Base-by-base conservation (phyloP, 768 basidiomycete genomes). In the Mycena latifolia region DNA sequence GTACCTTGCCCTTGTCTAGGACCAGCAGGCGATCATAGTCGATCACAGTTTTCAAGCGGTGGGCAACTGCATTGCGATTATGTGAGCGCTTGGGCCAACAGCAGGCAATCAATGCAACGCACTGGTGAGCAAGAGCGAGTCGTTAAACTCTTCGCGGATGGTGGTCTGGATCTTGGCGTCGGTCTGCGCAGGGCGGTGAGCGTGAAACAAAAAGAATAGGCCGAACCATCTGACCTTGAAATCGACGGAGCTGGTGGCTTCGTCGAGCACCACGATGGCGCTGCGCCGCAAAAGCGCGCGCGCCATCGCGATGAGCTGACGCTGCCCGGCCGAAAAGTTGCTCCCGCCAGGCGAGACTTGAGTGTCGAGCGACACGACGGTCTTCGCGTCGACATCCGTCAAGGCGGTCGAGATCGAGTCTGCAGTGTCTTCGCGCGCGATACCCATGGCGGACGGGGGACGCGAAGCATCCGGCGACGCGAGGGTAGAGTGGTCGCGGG, bases 281-380 rank as follows among this genome's bases (percentile, higher is more conserved):
- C 89, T 92, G 14, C 87, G 85, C 20, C 92, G 81, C 43, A 94
- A 80, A 24, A 95, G 81, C 0, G 94, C 93, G 11, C 94, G 85
- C 1, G 94, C 93, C 91, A 95, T 91, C 1, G 93, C 91, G 57
- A 95, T 92, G n/a, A 95, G 79, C 72, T 98, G 96, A 12, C 94
- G 77, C 73, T 98, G 95, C 18, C 96, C 96, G 65, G 95, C 92
- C 1, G 93, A 95, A 77, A 98, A 96, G 80, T 98, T 97, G 37
- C 88, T 84, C 0, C 95, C 95, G 0, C 95, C 95, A 1, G 93
- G 84, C 1, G 93, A 92, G 17, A 97, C 91, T 66, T 92, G 88
- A 0, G 91, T 93, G 28, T 93, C 88, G 9, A 97, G 83, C 0
- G 87, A 84, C 29, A 96, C 80, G 0, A 80, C 81, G 1, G 82